These are phyloP conservation scores for Hypomyces rosellus DNA, from an alignment of 2,329 filamentous ascomycete species.

Conservation along the genomic window DNA sequence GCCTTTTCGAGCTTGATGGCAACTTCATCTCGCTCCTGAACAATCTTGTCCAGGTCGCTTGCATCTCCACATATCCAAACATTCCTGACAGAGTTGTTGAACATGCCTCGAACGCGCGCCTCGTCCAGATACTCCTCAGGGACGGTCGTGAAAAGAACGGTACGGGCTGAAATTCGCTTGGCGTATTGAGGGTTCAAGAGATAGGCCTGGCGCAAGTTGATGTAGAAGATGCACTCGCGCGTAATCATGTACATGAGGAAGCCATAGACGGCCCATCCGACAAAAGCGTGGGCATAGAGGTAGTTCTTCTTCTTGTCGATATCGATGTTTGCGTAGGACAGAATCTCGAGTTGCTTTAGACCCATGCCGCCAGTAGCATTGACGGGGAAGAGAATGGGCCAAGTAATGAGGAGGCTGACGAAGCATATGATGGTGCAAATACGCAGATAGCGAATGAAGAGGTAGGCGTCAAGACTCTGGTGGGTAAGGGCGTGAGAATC, in stretches of 20 bases:
- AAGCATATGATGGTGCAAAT: constrained; percentile 71
- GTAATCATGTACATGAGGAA: constrained; percentile 89
- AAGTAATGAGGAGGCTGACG: constrained; percentile 73
- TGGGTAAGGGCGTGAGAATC: constrained; percentile 81
- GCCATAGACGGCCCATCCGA: constrained; percentile 76
- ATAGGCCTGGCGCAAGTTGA: constrained; percentile 91
- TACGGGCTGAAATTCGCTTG: constrained; percentile 79
- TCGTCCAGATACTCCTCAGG: constrained; percentile 71
- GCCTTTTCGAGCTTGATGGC: constrained; percentile 76
- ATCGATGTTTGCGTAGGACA: constrained; percentile 34
- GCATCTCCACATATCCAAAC: constrained; percentile 79
- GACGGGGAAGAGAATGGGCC: constrained; percentile 77
- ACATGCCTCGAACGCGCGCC: constrained; percentile 65
- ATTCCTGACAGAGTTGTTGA: constrained; percentile 70
- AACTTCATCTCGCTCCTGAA: constrained; percentile 67
- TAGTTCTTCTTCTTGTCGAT: constrained; percentile 53
- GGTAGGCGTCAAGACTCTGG: constrained; percentile 80
- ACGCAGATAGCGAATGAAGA: constrained; percentile 81
- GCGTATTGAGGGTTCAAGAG: constrained; percentile 79
- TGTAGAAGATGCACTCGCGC: constrained; percentile 85
- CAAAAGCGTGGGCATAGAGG: constrained; percentile 73
- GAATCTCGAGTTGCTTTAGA: constrained; percentile 53
- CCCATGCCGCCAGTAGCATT: constrained; percentile 73
- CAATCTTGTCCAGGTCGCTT: constrained; percentile 66
- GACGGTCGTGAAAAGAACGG: constrained; percentile 86